phyloP scores from a whole-genome alignment of 225 moss, liverwort and hornwort species.

The Antitrichia curtipendula region DNA sequence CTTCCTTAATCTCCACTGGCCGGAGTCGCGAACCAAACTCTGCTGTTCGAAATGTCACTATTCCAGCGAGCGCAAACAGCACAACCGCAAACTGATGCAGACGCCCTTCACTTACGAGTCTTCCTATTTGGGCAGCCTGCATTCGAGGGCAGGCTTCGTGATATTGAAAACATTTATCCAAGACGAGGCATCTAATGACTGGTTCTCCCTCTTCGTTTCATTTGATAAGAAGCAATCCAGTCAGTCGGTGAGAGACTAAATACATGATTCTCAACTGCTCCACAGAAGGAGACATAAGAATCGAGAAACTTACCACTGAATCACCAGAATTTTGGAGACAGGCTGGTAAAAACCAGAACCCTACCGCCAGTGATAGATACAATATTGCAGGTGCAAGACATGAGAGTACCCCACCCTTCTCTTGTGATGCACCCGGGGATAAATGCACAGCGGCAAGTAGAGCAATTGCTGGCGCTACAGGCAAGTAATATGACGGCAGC shows the following conservation, averaged over 20 bases:
- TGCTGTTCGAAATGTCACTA: conserved; percentile 14
- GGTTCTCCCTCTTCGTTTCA: not conserved
- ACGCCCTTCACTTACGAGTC: conserved; percentile 1
- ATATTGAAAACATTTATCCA: not conserved
- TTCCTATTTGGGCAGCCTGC: conserved; percentile 38
- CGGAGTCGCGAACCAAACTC: conserved; percentile 7
- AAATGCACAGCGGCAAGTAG: conserved; percentile 42
- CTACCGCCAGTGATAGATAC: conserved; percentile 32
- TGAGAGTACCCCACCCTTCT: conserved; percentile 12
- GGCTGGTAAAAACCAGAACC: conserved; percentile 28
- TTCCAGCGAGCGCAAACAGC: conserved; percentile 41
- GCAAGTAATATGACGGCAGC: conserved; percentile 64
- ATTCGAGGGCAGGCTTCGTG: not conserved
- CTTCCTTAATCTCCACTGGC: not conserved
- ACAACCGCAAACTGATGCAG: conserved; percentile 22
- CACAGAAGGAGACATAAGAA: not conserved
- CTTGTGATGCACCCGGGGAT: not conserved
- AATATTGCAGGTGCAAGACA: conserved; percentile 22
- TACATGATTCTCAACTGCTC: not conserved
- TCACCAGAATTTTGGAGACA: conserved; percentile 26
- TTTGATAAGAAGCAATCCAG: not conserved
- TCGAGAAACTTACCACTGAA: conserved; percentile 8
- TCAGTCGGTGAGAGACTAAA: not conserved
- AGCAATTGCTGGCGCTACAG: conserved; percentile 52
- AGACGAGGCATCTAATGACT: not conserved